Evolutionary conservation across 2,329 filamentous ascomycete species (phyloP).

Genomic region (Ciborinia camelliae): DNA sequence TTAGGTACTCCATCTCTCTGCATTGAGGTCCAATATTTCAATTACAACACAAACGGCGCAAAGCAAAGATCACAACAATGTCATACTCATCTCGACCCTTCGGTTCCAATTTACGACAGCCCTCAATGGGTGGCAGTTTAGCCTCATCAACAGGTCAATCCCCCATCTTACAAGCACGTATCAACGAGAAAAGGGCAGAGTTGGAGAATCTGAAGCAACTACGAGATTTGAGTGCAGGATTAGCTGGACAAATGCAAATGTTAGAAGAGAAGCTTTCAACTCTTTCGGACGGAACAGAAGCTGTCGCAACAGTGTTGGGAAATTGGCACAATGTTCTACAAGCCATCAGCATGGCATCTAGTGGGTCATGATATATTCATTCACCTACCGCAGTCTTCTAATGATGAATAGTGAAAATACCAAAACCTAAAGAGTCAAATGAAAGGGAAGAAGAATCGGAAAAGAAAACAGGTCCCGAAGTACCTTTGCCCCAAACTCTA

Average conservation of each 20-base stretch:
- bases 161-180: slow-evolving; percentile 67
- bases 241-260: slow-evolving; percentile 79
- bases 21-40: neutral
- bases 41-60: neutral
- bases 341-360: slow-evolving; percentile 82
- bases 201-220: slow-evolving; percentile 75
- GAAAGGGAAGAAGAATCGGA: slow-evolving; percentile 44
- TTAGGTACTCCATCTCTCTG: slow-evolving; percentile 1
- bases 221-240: slow-evolving; percentile 71
- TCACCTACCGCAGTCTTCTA: neutral
- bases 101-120: slow-evolving; percentile 64
- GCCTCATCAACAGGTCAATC: slow-evolving; percentile 57
- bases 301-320: slow-evolving; percentile 41
- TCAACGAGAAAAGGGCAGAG: slow-evolving; percentile 82
- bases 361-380: slow-evolving; percentile 47
- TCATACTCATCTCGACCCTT: slow-evolving; percentile 56
- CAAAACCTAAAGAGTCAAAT: slow-evolving; percentile 51
- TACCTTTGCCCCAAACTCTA: slow-evolving; percentile 72
- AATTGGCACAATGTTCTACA: slow-evolving; percentile 65
- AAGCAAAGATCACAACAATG: slow-evolving; percentile 41
- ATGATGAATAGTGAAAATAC: slow-evolving; percentile 58
- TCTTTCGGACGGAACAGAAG: slow-evolving; percentile 77
- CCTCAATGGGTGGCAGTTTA: slow-evolving; percentile 49
- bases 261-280: slow-evolving; percentile 75
- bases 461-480: slow-evolving; percentile 37